Base-by-base conservation (phyloP, 1,284 basidiomycete species). In the Blastosporella zonata region DNA sequence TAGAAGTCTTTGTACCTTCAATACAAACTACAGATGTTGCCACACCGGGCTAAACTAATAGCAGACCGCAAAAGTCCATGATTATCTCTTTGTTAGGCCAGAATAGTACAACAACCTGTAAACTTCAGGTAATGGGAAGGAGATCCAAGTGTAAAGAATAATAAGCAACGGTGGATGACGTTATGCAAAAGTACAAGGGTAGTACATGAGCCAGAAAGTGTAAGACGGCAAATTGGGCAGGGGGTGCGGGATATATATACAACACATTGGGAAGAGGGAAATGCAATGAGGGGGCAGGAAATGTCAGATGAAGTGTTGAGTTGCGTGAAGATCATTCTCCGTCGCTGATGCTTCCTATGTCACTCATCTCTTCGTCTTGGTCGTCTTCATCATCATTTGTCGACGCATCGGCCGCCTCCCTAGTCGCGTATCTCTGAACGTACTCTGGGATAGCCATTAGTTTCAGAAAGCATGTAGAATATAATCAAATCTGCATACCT, bases 331-430 rank as follows among this genome's bases (percentile, higher is more conserved):
- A 48, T 66, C 58, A 71, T 49, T 87, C 84, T 48, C 82, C 85
- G 49, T 90, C 90, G 64, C 85, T 90, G 67, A 93, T 83, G 70
- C 90, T 93, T 52, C 91, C 92, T 62, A 92, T 78, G 60, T 94
- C 93, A 67, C 91, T 94, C 90, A 95, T 94, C 65, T 90, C 91
- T 59, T 87, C 89, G 57, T 93, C 91, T 1, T 82, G 80, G 1
- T 89, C 87, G 3, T 82, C 82, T 41, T 4, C 5, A 6, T 73
- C 77, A 21, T 67, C 73, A 47, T 76, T 78, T 36, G 74, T 74
- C 5, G 79, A 75, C 29, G 81, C 85, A 57, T 90, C 87, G 15
- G 82, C 78, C 13, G 81, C 85, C 59, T 90, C 89, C 71, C 88
- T 88, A 33, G 86, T 91, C 15, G 90, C 90, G 59, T 81, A 93